Base-by-base conservation (phyloP, 768 basidiomycete species). In the Pulveroboletus sp. region DNA sequence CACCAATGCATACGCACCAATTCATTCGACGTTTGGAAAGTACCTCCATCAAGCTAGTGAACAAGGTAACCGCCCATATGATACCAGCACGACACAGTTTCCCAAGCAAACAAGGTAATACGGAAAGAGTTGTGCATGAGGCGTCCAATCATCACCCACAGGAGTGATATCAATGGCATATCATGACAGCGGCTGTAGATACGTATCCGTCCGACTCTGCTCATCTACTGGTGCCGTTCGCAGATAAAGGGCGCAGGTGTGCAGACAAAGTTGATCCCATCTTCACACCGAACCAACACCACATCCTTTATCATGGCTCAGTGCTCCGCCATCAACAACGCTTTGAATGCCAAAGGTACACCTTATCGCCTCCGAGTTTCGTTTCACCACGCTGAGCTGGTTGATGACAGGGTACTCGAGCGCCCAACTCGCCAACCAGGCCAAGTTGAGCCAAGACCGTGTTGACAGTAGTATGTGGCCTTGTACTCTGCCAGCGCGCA, bases 321-420 rank as follows among this genome's bases (percentile, higher is more conserved):
- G 61, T 87, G 86, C 67, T 56, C 73, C 56, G 84, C 83, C 40
- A 70, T 88, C 57, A 70, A 70, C 54, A 68, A 68, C 24, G 84
- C 83, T 12, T 72, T 79, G 69, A 43, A 57, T 2, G 69, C 60
- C 57, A 69, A 73, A 53, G 79, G 85, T 85, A 48, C n/a, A 51
- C 17, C 25, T 14, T 32, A 2, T 33, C 31, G 12, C 3, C 32
- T 11, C 23, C 27, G 5, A 2, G 17, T 24, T 33, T 6, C 16
- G 29, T 34, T 40, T 20, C 17, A 4, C 8, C 3, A 23, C 11
- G 9, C 16, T 14, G 7, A 29, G 9, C 9, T 27, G 12, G n/a
- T n/a, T n/a, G n/a, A n/a, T n/a, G 49, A 35, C 20, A 63, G 61
- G 49, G 5, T 20, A 20, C 16, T 16, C 5, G 34, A 34, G 5